Percentiles rank a stretch among this genome's conserved stretches.
phyloP scores from a whole-genome alignment of 495 filamentous ascomycete species.

The Clavariopsis aquatica region DNA sequence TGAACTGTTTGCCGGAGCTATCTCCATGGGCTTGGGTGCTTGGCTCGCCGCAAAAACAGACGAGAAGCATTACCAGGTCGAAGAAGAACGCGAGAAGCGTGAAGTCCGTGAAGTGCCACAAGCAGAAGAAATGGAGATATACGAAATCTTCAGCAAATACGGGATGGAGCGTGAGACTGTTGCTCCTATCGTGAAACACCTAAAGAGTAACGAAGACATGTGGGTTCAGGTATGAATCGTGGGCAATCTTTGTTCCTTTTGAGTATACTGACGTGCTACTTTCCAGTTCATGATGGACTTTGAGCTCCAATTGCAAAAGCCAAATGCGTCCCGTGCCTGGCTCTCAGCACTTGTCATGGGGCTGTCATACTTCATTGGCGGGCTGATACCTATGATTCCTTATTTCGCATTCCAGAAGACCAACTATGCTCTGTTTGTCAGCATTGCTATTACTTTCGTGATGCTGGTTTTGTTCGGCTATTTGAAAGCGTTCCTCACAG shows the following conservation, averaged over 20 bases:
- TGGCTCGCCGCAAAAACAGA: slow-evolving; percentile 58
- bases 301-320: slow-evolving; percentile 52
- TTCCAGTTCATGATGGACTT: slow-evolving; percentile 60
- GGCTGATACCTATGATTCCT: slow-evolving; percentile 59
- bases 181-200: slow-evolving; percentile 45
- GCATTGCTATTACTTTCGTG: slow-evolving; percentile 54
- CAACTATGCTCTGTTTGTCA: slow-evolving; percentile 51
- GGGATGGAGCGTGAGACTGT: slow-evolving; percentile 43
- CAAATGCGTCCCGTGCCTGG: slow-evolving; percentile 48
- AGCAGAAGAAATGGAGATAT: slow-evolving; percentile 42
- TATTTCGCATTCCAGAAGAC: slow-evolving; percentile 55
- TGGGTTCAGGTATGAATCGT: slow-evolving; percentile 44
- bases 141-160: slow-evolving; percentile 48
- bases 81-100: slow-evolving; percentile 48
- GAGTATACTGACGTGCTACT: not conserved
- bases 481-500: slow-evolving; percentile 46
- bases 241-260: too few species aligned
- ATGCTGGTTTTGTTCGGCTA: slow-evolving; percentile 58
- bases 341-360: slow-evolving; percentile 56
- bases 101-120: slow-evolving; percentile 48
- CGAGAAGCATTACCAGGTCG: slow-evolving; percentile 50
- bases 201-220: slow-evolving; percentile 46
- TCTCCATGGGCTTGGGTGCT: slow-evolving; percentile 71
- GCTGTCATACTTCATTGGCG: slow-evolving; percentile 56
- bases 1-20: slow-evolving; percentile 66